A percentile compares a stretch with the other conserved stretches of the same genome.
Evolutionary conservation across 805 yeast species (phyloP).

Genomic region (Nematodospora valgi): DNA sequence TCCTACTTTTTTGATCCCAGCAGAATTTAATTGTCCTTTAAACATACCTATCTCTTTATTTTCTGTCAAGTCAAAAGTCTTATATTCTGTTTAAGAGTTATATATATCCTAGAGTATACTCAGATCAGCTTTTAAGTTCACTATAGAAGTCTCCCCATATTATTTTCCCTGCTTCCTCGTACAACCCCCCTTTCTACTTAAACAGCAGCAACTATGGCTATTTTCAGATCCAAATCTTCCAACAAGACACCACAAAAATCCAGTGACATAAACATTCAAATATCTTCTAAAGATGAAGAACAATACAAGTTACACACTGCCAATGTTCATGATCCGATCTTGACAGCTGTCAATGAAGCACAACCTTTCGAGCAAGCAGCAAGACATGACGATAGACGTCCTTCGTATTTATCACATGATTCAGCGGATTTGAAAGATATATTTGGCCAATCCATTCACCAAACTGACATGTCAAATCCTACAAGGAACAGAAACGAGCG

Average conservation of each 20-base stretch:
- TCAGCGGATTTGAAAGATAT: conserved; percentile 67
- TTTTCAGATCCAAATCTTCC: conserved; percentile 33
- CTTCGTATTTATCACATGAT: conserved; percentile 43
- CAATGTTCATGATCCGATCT: conserved; percentile 76
- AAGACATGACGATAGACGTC: conserved; percentile 31
- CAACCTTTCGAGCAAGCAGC: conserved; percentile 84
- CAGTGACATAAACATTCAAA: conserved; percentile 22
- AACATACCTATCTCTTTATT: too few species aligned
- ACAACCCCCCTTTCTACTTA: background rate
- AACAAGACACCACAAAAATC: conserved; percentile 7
- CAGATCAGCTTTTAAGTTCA: background rate
- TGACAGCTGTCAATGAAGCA: conserved; percentile 89
- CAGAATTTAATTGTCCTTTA: too few species aligned
- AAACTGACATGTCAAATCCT: conserved; percentile 90
- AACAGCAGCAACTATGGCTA: conserved; percentile 29
- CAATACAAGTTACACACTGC: conserved; percentile 63
- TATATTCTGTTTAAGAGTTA: background rate
- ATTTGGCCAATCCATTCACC: conserved; percentile 76
- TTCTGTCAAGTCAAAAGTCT: too few species aligned
- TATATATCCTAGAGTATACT: background rate
- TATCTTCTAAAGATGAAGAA: conserved; percentile 20
- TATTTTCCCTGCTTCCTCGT: background rate
- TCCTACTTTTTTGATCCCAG: too few species aligned
- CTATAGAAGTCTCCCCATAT: background rate
- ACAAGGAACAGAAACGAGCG: conserved; percentile 91